Percentiles rank a stretch among this genome's conserved stretches.
Conservation (phyloP, 2,329 filamentous ascomycete species). For the Pseudogymnoascus sp. region DNA sequence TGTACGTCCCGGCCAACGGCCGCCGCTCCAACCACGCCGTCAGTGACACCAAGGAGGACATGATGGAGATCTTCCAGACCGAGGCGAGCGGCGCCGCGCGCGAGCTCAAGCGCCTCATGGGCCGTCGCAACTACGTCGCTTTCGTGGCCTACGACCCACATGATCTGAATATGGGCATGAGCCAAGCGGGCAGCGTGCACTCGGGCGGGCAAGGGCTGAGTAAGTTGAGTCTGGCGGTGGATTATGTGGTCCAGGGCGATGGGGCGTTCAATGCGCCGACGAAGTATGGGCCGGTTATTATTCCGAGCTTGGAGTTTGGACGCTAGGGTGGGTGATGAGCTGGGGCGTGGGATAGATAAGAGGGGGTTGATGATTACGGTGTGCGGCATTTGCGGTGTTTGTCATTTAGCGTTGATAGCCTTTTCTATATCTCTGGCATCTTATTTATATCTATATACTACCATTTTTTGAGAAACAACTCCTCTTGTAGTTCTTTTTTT, state of each 20-base stretch:
- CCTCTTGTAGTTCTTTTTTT: neutral
- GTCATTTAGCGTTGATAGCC: constrained; percentile 7
- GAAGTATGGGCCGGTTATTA: constrained; percentile 94
- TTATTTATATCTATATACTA: neutral
- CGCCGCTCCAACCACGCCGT: constrained; percentile 63
- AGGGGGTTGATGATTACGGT: neutral
- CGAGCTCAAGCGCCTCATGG: constrained; percentile 90
- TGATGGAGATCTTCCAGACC: constrained; percentile 99
- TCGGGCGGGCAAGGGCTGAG: constrained; percentile 36
- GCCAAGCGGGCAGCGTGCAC: constrained; percentile 24
- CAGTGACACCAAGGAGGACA: constrained; percentile 95
- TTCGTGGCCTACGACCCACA: constrained; percentile 94
- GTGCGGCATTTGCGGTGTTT: constrained; percentile 5
- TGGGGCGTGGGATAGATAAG: neutral
- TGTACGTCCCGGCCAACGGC: constrained; percentile 91
- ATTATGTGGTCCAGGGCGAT: constrained; percentile 95
- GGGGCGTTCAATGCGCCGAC: constrained; percentile 72
- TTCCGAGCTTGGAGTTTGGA: constrained; percentile 77
- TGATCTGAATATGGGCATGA: constrained; percentile 43
- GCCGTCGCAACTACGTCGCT: constrained; percentile 82
- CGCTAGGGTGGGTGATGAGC: constrained; percentile 33
- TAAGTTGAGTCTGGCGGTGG: constrained; percentile 80
- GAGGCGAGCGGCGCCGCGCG: constrained; percentile 78
- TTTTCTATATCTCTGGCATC: constrained; percentile 4
- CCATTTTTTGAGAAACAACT: neutral